These are phyloP conservation scores for Aquilaria agallochum DNA, from an alignment of 441 rosid genomes.

Conservation along the genomic window DNA sequence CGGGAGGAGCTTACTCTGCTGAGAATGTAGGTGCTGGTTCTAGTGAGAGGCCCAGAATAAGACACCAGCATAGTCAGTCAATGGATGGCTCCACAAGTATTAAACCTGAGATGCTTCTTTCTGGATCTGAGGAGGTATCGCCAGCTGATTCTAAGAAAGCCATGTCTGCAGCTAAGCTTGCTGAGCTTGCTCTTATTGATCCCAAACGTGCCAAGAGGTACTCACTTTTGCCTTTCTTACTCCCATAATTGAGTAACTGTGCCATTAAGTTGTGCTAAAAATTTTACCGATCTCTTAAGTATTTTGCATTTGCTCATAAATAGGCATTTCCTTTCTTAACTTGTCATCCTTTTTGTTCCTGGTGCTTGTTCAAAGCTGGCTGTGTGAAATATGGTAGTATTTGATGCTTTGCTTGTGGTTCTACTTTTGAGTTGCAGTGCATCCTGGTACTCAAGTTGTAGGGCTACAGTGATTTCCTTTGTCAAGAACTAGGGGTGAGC, in stretches of 20 bases:
- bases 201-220: conserved; percentile 99
- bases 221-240: neutral
- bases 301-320: neutral
- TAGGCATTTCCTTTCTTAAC: neutral
- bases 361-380: no score
- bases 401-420: no score
- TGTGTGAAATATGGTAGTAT: no score
- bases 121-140: conserved; percentile 65
- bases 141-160: conserved; percentile 78
- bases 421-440: no score
- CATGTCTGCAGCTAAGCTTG: conserved; percentile 92
- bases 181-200: conserved; percentile 96
- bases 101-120: conserved; percentile 84
- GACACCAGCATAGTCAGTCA: conserved; percentile 96
- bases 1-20: conserved; percentile 3
- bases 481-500: no score
- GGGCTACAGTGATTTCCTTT: no score
- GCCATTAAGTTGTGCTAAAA: neutral
- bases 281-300: neutral
- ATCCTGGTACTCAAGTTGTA: no score
- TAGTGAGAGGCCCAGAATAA: conserved; percentile 67
- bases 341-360: neutral
- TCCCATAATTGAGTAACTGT: neutral
- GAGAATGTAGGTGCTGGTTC: conserved; percentile 33
- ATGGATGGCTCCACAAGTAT: conserved; percentile 90